phyloP scores from a whole-genome alignment of 1,139 yeast species.

The Kluyveromyces sp. region DNA sequence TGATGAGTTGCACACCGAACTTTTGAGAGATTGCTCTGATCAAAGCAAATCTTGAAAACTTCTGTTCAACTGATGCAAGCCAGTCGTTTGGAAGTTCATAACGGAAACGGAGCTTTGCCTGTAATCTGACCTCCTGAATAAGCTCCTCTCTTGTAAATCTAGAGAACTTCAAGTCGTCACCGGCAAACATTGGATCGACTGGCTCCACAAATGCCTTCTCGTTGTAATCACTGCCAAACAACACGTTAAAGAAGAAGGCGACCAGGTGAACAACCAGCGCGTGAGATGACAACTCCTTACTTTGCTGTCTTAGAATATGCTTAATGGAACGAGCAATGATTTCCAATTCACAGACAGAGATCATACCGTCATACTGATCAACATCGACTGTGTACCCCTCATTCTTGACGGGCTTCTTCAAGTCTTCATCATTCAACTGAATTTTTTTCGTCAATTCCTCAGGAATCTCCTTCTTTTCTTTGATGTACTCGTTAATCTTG shows the following conservation, averaged over 20 bases:
- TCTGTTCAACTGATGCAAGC: slow-evolving; percentile 32
- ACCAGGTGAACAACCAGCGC: slow-evolving; percentile 50
- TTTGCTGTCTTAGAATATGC: slow-evolving; percentile 54
- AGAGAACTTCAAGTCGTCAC: slow-evolving; percentile 40
- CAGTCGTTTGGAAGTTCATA: slow-evolving; percentile 46
- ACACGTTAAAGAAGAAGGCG: slow-evolving; percentile 66
- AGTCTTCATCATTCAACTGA: slow-evolving; percentile 33
- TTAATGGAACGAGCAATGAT: slow-evolving; percentile 74
- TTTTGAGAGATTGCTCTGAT: slow-evolving; percentile 69
- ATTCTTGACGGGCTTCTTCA: slow-evolving; percentile 33
- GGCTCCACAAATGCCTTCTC: slow-evolving; percentile 38
- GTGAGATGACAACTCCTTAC: slow-evolving; percentile 45
- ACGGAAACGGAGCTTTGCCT: slow-evolving; percentile 59
- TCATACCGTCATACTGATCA: slow-evolving; percentile 40
- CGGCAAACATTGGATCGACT: slow-evolving; percentile 41
- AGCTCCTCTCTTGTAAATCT: slow-evolving; percentile 43
- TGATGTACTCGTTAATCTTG: slow-evolving; percentile 33
- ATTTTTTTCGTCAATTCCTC: slow-evolving; percentile 32
- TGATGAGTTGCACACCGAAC: slow-evolving; percentile 81
- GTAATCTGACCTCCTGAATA: slow-evolving; percentile 38
- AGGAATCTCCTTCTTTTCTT: slow-evolving; percentile 33
- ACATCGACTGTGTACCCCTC: slow-evolving; percentile 26
- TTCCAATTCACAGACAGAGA: slow-evolving; percentile 51
- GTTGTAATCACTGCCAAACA: slow-evolving; percentile 49
- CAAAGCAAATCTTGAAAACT: slow-evolving; percentile 37